Percentiles rank a stretch among this genome's conserved stretches.
These are phyloP conservation scores for Apiospora sp. DNA, from an alignment of 2,329 filamentous ascomycete species.

Conservation along the genomic window DNA sequence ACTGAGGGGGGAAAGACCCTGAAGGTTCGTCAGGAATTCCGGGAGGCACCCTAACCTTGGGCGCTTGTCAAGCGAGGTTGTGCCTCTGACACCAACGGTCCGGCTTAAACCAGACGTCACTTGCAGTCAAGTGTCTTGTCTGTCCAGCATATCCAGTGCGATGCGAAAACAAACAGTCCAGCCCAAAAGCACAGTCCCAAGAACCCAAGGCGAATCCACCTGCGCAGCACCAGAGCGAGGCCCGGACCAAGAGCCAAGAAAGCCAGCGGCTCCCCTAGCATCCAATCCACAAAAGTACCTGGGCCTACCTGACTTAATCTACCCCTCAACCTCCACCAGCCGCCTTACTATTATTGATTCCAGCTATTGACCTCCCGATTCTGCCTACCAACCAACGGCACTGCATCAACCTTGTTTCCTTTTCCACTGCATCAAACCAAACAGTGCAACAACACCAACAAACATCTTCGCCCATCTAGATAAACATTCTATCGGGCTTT, in stretches of 20 bases:
- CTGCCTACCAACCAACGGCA: constrained; percentile 11
- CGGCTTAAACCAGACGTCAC: constrained; percentile 2
- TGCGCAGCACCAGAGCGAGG: constrained; percentile 1
- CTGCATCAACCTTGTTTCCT: constrained; percentile 16
- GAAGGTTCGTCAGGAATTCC: not conserved
- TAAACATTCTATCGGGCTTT: not conserved
- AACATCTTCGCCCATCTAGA: not conserved
- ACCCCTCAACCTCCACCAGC: constrained; percentile 27
- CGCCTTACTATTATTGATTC: constrained; percentile 20
- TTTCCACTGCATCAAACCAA: not conserved
- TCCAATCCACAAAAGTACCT: constrained; percentile 8
- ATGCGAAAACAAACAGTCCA: not conserved
- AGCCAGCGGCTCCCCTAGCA: not conserved
- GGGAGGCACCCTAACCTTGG: not conserved
- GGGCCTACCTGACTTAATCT: constrained; percentile 20
- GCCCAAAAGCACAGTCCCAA: not conserved
- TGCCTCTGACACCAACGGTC: constrained; percentile 13
- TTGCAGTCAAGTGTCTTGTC: constrained; percentile 13
- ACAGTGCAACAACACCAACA: not conserved
- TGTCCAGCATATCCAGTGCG: not conserved
- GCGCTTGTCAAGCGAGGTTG: constrained; percentile 1
- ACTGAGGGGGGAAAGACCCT: not conserved
- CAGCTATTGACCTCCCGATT: constrained; percentile 5
- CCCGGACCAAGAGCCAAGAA: not conserved
- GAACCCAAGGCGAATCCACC: constrained; percentile 4